Evolutionary conservation across 2,329 filamentous ascomycete genomes (phyloP).

Genomic region (Whalleya microplaca): DNA sequence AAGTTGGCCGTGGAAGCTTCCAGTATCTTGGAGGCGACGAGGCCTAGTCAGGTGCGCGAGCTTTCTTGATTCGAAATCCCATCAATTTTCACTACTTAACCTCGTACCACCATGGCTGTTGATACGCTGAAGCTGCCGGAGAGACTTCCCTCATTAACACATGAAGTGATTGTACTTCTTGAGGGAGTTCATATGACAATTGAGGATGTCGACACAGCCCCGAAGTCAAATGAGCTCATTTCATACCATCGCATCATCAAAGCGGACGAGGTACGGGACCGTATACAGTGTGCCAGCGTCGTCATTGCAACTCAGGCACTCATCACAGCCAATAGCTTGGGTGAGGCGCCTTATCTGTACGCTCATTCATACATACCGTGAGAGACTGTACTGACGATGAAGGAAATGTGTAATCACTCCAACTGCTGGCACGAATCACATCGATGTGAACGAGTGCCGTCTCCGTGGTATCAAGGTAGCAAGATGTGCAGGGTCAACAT

Average conservation of each 20-base stretch:
- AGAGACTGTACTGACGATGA: not conserved
- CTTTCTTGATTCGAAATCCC: too few relatives aligned
- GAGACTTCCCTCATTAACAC: constrained; percentile 17
- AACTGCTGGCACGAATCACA: constrained; percentile 23
- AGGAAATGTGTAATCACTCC: constrained; percentile 30
- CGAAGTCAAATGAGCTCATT: constrained; percentile 24
- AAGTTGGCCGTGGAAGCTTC: too few relatives aligned
- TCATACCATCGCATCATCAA: constrained; percentile 16
- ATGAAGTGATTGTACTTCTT: constrained; percentile 27
- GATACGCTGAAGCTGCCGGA: constrained; percentile 10
- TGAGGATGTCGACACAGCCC: constrained; percentile 18
- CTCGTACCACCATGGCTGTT: not conserved
- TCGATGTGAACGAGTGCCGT: constrained; percentile 26
- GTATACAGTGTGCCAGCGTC: constrained; percentile 29
- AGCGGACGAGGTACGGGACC: constrained; percentile 17
- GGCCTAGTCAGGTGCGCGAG: too few relatives aligned
- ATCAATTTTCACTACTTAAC: too few relatives aligned
- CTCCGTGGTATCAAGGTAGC: constrained; percentile 26
- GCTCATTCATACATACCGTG: not conserved
- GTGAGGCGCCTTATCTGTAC: constrained; percentile 29
- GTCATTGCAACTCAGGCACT: constrained; percentile 18
- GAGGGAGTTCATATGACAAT: constrained; percentile 23
- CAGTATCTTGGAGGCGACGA: too few relatives aligned
- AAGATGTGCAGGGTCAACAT: constrained; percentile 22
- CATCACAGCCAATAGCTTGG: constrained; percentile 24